Base-by-base conservation (phyloP, 495 filamentous ascomycete genomes). In the Parachaetomium inaequale region DNA sequence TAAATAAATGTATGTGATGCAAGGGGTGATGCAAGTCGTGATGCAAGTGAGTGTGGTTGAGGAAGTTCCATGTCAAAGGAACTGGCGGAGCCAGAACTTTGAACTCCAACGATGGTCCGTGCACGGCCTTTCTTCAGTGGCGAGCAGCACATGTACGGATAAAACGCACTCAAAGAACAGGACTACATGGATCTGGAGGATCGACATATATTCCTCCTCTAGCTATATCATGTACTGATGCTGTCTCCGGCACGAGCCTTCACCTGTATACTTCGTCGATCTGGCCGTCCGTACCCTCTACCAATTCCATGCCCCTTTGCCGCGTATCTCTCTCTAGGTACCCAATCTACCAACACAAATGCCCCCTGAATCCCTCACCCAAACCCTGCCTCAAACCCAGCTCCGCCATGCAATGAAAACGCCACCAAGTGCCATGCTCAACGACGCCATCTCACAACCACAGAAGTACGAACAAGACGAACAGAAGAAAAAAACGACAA, bases 341-440 rank as follows among this genome's bases (percentile, higher is more conserved):
- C 21, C n/a, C 45, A 26, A 52, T 34, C 38, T 15, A 26, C 31
- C 19, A 36, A 28, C 32, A 14, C 17, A 49, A 0, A 38, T 17
- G 21, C 19, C 5, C 19, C 32, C 21, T 15, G 17, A 57, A 23
- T 3, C n/a, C 8, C 3, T 26, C 34, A 58, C 36, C 29, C n/a
- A 14, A 49, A 49, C 25, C 43, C 23, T 23, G n/a, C 43, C n/a
- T 36, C 31, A 26, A 57, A 46, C n/a, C 38, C 40, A 57, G n/a
- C 42, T 26, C 34, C 34, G 17, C 11, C 32, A 55, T 40, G 31
- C 29, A 34, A 45, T 31, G 28, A 19, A 53, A 47, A 52, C 61
- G 53, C 61, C 61, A 28, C 28, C 12, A 55, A 36, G 31, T 56
- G 31, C 34, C 10, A 63, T 58, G 55, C 45, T 56, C 26, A 58